Evolutionary conservation across 2,329 filamentous ascomycete species (phyloP), one percentile per base, ranked within the genome.

Genomic region (Emericellopsis cladophorae): DNA sequence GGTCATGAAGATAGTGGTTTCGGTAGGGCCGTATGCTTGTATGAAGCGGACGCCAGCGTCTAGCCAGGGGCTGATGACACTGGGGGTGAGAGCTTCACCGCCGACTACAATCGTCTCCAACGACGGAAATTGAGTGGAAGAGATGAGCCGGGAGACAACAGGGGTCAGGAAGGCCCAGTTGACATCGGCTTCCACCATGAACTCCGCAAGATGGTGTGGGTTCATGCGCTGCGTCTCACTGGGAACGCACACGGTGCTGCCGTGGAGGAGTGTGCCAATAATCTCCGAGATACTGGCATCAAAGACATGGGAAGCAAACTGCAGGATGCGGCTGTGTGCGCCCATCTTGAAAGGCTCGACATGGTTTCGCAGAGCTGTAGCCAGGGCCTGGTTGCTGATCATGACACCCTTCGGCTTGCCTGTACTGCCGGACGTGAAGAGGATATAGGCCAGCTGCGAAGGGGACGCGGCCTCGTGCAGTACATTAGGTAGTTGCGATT

Each of bases 311-410:
- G 36, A 18, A 10, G 40, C 24, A 21, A 42, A 42, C 31, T 42
- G 40, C 12, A 36, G 40, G 40, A 24, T 42, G 34, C 23, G 44
- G 5, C 16, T 12, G 10, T 12, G n/a, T 4, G 15, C 2, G 7
- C 12, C 26, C 9, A 29, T 51, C 54, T 7, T 50, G 52, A 32
- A 21, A 58, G 62, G 41, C 74, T 71, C 2, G 63, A 55, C 7
- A 75, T 56, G 1, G 63, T 63, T 2, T 67, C 44, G 26, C 16
- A 68, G 65, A 4, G 67, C 65, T 0, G 73, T 72, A 1, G 69
- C 69, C 9, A 79, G 61, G 2, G 71, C 65, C 0, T 31, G 5
- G 29, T 41, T 33, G 23, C 37, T 33, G 10, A 41, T 31, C 33
- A 41, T 33, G 24, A 65, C 57, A 4, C 64, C 65, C 44, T 68